Conservation (phyloP, 345 rosid species). For the Populus davidiana region DNA sequence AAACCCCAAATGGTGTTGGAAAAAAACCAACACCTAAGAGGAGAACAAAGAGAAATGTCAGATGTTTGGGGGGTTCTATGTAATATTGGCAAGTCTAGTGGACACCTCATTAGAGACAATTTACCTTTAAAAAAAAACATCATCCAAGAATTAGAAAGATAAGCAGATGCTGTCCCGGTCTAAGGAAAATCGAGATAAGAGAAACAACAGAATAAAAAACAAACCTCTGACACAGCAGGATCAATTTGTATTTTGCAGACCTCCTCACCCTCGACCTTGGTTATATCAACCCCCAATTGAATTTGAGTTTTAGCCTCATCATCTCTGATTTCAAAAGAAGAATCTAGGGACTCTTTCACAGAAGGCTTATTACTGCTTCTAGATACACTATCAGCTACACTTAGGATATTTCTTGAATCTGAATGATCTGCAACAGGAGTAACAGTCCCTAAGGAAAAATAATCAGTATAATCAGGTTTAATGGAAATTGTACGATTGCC, state of each 20-base stretch:
- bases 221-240: constrained; percentile 2
- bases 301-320: background rate
- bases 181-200: background rate
- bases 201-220: background rate
- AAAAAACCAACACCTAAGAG: background rate
- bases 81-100: background rate
- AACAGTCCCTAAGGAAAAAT: background rate
- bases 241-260: constrained; percentile 16
- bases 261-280: background rate
- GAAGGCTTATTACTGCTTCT: background rate
- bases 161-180: background rate
- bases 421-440: background rate
- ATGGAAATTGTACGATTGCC: constrained; percentile 2
- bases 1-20: background rate
- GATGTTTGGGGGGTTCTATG: background rate
- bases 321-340: background rate
- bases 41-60: background rate
- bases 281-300: constrained; percentile 3
- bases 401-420: background rate
- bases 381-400: background rate
- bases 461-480: constrained; percentile 12
- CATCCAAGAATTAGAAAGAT: background rate
- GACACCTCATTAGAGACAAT: background rate
- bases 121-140: background rate
- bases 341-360: background rate